Evolutionary conservation across 345 rosid genomes (phyloP).

Genomic region (Corchorus olitorius): DNA sequence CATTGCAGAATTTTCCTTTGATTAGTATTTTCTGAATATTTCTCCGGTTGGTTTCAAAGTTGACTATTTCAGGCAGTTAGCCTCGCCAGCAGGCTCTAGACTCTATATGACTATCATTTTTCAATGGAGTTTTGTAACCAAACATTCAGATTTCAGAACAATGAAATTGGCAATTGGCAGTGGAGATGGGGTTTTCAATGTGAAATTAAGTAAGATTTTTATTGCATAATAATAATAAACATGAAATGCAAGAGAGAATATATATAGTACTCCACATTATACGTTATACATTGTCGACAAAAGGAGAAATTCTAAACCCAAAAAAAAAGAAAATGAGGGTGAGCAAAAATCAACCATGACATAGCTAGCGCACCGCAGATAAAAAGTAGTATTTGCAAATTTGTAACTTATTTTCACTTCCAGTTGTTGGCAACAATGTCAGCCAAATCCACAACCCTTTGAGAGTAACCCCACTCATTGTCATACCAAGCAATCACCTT

Average conservation of each 20-base stretch:
- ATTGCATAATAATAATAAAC: slow-evolving; percentile 16
- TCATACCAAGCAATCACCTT: slow-evolving; percentile 99
- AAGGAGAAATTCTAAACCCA: slow-evolving; percentile 23
- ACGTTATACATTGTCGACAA: slow-evolving; percentile 32
- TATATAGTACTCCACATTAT: slow-evolving; percentile 8
- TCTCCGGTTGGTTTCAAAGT: no score
- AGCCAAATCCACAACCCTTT: slow-evolving; percentile 96
- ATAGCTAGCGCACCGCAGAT: neutral
- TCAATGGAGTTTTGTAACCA: no score
- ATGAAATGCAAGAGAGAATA: slow-evolving; percentile 13
- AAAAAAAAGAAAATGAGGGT: slow-evolving; percentile 14
- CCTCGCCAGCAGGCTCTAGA: no score
- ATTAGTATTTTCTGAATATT: no score
- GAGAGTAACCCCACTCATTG: slow-evolving; percentile 98
- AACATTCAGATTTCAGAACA: neutral
- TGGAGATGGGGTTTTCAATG: neutral
- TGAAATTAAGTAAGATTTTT: slow-evolving; percentile 18
- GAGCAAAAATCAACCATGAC: slow-evolving; percentile 33
- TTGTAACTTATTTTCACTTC: slow-evolving; percentile 45
- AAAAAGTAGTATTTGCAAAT: neutral
- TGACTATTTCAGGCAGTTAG: no score
- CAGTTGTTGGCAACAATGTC: slow-evolving; percentile 87
- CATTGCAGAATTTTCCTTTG: no score
- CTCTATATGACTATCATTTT: no score
- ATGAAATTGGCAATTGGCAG: neutral